phyloP scores from a whole-genome alignment of 345 rosid species.

The Moricandia moricandioides region DNA sequence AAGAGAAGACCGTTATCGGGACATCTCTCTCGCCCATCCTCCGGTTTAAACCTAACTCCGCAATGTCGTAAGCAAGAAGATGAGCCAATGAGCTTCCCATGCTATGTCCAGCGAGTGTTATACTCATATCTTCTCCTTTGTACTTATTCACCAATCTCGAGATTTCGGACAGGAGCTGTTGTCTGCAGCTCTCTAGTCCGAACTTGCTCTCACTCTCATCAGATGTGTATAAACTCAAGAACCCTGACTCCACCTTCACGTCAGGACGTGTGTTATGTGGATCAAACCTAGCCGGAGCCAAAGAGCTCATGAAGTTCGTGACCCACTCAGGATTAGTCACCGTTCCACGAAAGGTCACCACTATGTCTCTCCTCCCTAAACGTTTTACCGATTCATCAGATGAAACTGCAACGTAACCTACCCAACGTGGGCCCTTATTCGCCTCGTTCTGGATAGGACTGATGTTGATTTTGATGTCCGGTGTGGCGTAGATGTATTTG shows the following conservation, averaged over 20 bases:
- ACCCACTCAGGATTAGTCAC: conserved; percentile 78
- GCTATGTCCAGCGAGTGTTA: conserved; percentile 80
- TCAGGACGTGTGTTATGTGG: conserved; percentile 58
- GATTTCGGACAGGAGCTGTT: conserved; percentile 77
- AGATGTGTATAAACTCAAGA: conserved; percentile 78
- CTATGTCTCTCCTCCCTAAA: conserved; percentile 73
- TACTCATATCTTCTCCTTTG: conserved; percentile 65
- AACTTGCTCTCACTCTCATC: conserved; percentile 57
- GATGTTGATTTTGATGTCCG: conserved; percentile 46
- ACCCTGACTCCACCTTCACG: conserved; percentile 80
- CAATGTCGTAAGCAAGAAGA: conserved; percentile 75
- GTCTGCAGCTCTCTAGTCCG: conserved; percentile 71
- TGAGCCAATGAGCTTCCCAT: conserved; percentile 88
- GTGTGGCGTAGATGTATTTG: conserved; percentile 86
- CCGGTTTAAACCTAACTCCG: conserved; percentile 61
- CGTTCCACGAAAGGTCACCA: conserved; percentile 74
- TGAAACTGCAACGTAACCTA: conserved; percentile 73
- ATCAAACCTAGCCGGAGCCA: conserved; percentile 66
- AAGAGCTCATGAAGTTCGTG: conserved; percentile 69
- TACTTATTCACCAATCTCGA: conserved; percentile 52
- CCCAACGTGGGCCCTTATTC: conserved; percentile 56
- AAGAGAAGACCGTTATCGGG: conserved; percentile 67
- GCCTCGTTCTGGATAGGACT: conserved; percentile 50
- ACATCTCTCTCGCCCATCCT: conserved; percentile 4
- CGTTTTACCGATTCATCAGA: conserved; percentile 43